Base-by-base conservation (phyloP, 2,329 filamentous ascomycete species). In the Hypoxylon sp. region DNA sequence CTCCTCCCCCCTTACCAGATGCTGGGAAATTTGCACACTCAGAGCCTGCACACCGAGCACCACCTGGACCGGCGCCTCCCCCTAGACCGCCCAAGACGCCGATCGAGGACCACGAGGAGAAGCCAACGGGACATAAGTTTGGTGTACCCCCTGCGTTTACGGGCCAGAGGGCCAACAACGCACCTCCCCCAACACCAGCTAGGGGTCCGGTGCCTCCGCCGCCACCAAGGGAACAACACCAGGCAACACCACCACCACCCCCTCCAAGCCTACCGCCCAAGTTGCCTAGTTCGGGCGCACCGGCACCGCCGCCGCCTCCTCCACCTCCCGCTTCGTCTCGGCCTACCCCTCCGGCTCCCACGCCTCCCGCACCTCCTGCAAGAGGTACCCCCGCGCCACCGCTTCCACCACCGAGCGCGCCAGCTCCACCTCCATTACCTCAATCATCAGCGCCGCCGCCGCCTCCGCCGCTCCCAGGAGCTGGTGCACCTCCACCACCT, bases 1-100 rank as follows among this genome's bases (percentile, higher is more conserved):
- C 93, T 7, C 96, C 96, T 50, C 96, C 96, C 35, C 93, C 95
- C 2, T 82, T 98, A 66, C 89, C 93, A 61, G 94, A 97, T 79
- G 96, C 96, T 64, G 96, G 96, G 39, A 97, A 93, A 80, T 96
- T 89, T 77, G 93, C 92, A 2, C 85, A 90, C 81, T 80, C 61
- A 77, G 86, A 79, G 73, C 83, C 57, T 46, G 58, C 76, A 79
- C 82, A 68, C 77, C 81, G 72, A 76, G 80, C 78, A 13, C 85
- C 72, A 74, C 74, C 89, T 31, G 90, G 87, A 1, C 91, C 91
- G 29, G 88, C 89, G 24, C 90, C 91, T 39, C 91, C 91, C 10
- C 90, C 89, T 13, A 83, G 89, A 64, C 91, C 91, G 10, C 87
- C 90, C 3, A 93, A 93, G 79, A 89, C 89, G 6, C 87, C 92